Evolutionary conservation across 306 rosid genomes (phyloP).

Genomic region (Quercus parvula): DNA sequence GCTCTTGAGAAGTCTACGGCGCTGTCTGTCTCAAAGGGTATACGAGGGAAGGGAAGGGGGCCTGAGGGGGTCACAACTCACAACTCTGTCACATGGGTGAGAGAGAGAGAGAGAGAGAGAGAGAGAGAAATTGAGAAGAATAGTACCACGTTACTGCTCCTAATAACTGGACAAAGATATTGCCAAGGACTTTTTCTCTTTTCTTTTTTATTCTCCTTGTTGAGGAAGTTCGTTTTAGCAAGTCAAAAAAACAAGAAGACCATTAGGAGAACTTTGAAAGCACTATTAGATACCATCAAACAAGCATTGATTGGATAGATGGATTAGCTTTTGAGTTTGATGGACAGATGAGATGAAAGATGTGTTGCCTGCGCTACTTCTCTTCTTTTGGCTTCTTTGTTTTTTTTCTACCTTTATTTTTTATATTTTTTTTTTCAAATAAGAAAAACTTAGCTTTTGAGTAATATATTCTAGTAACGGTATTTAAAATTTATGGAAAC

Average conservation of each 20-base stretch:
- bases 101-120: not conserved
- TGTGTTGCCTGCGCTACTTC: not conserved
- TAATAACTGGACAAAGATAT: not conserved
- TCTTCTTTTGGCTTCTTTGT: not conserved
- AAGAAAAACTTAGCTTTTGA: too few relatives aligned
- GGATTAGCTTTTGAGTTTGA: not conserved
- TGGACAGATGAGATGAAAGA: not conserved
- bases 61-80: not conserved
- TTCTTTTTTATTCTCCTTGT: too few relatives aligned
- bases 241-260: too few relatives aligned
- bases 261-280: not conserved
- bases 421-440: not conserved
- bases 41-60: not conserved
- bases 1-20: conserved; percentile 32
- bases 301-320: conserved; percentile 8
- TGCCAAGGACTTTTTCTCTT: too few relatives aligned
- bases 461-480: too few relatives aligned
- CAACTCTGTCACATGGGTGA: conserved; percentile 1
- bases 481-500: too few relatives aligned
- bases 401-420: not conserved
- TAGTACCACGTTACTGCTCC: not conserved
- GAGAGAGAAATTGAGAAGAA: too few relatives aligned
- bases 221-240: too few relatives aligned
- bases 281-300: not conserved
- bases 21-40: conserved; percentile 11